phyloP scores from a whole-genome alignment of 805 yeast genomes.

The Suhomyces sp. region DNA sequence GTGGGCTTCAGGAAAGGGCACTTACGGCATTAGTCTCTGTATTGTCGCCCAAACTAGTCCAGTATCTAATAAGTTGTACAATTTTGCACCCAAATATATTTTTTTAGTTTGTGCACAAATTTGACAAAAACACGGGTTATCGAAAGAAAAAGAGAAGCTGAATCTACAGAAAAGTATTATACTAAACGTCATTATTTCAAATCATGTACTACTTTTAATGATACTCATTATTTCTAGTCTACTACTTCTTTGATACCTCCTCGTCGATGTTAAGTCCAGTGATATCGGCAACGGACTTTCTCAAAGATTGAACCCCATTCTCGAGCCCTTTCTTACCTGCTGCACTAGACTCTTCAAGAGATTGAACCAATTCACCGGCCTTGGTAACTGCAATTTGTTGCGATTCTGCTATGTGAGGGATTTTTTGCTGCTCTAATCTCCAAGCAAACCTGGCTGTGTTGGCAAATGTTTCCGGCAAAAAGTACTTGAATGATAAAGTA shows the following conservation, averaged over 20 bases:
- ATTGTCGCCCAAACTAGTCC: neutral
- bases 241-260: conserved; percentile 50
- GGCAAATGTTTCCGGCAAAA: conserved; percentile 68
- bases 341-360: conserved; percentile 43
- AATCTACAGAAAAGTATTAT: too few relatives aligned
- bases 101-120: neutral
- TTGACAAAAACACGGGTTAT: neutral
- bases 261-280: conserved; percentile 73
- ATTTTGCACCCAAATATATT: neutral
- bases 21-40: neutral
- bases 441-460: conserved; percentile 59
- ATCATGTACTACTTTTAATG: neutral
- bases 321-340: conserved; percentile 37
- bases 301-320: conserved; percentile 35
- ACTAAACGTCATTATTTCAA: too few relatives aligned
- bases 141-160: neutral
- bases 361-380: conserved; percentile 43
- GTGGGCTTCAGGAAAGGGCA: neutral
- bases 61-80: neutral
- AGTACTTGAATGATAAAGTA: conserved; percentile 58
- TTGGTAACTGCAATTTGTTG: conserved; percentile 51
- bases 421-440: conserved; percentile 54
- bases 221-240: too few relatives aligned
- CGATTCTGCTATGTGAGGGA: conserved; percentile 62
- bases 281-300: conserved; percentile 45